phyloP scores from a whole-genome alignment of 352 stramenopile species.

The Phytopythium mirpurense region DNA sequence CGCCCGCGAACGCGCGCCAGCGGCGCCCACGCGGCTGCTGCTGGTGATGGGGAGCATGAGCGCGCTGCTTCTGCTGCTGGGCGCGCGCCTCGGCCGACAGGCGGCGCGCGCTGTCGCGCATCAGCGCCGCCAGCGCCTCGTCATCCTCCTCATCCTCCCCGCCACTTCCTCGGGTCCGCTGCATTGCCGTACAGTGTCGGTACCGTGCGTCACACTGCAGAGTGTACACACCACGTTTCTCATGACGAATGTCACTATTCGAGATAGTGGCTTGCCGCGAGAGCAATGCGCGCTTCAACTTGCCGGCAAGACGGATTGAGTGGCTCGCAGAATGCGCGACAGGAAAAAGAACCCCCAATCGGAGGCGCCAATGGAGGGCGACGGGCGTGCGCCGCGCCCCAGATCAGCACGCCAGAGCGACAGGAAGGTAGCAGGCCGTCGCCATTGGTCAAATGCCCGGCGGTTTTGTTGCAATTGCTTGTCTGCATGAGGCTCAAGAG shows the following conservation, averaged over 20 bases:
- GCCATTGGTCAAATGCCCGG: not conserved
- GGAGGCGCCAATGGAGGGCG: not conserved
- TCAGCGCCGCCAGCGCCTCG: constrained; percentile 33
- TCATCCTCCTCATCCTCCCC: constrained; percentile 31
- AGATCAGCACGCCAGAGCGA: not conserved
- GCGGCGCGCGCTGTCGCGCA: constrained; percentile 31
- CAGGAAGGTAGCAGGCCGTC: not conserved
- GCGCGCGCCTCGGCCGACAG: constrained; percentile 11
- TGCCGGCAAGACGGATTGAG: too few relatives aligned
- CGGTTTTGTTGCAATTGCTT: not conserved
- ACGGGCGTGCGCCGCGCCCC: not conserved
- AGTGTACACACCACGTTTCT: not conserved
- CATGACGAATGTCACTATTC: not conserved
- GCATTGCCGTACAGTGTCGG: too few relatives aligned
- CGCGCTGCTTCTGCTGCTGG: constrained; percentile 1
- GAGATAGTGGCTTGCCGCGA: not conserved
- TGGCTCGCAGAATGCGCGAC: too few relatives aligned
- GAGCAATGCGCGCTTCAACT: too few relatives aligned
- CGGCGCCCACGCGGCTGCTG: constrained; percentile 16
- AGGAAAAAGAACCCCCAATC: not conserved
- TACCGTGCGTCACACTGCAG: not conserved
- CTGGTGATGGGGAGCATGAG: too few relatives aligned
- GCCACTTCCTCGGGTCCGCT: constrained; percentile 10
- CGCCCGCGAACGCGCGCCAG: constrained; percentile 33
- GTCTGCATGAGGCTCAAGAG: too few relatives aligned